phyloP scores from a whole-genome alignment of 768 basidiomycete genomes.

The Leccinum barrowsii region DNA sequence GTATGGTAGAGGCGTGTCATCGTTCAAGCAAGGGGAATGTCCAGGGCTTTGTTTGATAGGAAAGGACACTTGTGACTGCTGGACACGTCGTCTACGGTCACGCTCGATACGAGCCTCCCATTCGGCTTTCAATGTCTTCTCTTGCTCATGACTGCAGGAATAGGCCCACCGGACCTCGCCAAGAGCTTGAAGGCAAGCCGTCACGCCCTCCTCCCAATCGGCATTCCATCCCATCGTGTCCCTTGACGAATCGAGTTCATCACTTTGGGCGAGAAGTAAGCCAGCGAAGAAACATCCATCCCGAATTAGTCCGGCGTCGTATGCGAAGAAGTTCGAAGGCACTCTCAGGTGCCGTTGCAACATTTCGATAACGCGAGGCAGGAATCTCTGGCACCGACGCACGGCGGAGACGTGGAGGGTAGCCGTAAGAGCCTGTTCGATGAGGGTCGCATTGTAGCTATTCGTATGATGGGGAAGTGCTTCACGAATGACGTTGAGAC shows the following conservation, averaged over 20 bases:
- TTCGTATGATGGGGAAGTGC: conserved; percentile 54
- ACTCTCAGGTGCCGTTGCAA: conserved; percentile 47
- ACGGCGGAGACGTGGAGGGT: conserved; percentile 48
- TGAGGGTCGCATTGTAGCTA: conserved; percentile 37
- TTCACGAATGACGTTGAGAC: conserved; percentile 85
- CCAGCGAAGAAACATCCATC: conserved; percentile 91
- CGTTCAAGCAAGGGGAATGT: conserved; percentile 25
- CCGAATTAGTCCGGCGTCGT: conserved; percentile 81
- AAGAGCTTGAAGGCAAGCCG: conserved; percentile 69
- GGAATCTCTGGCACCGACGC: conserved; percentile 44
- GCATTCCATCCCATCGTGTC: conserved; percentile 22
- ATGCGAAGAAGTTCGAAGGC: conserved; percentile 61
- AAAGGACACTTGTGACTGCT: conserved; percentile 21
- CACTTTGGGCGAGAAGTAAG: conserved; percentile 63
- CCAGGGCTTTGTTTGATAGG: conserved; percentile 27
- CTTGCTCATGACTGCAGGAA: conserved; percentile 70
- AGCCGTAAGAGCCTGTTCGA: conserved; percentile 43
- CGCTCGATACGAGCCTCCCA: conserved; percentile 40
- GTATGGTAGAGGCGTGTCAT: conserved; percentile 18
- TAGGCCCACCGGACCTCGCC: conserved; percentile 79
- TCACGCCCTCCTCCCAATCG: conserved; percentile 33
- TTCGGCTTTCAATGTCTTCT: conserved; percentile 52
- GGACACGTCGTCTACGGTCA: conserved; percentile 27
- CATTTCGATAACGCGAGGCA: conserved; percentile 50
- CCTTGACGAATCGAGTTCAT: conserved; percentile 29